phyloP scores from a whole-genome alignment of 73 alveolate genomes.

The Stentor roeselii region DNA sequence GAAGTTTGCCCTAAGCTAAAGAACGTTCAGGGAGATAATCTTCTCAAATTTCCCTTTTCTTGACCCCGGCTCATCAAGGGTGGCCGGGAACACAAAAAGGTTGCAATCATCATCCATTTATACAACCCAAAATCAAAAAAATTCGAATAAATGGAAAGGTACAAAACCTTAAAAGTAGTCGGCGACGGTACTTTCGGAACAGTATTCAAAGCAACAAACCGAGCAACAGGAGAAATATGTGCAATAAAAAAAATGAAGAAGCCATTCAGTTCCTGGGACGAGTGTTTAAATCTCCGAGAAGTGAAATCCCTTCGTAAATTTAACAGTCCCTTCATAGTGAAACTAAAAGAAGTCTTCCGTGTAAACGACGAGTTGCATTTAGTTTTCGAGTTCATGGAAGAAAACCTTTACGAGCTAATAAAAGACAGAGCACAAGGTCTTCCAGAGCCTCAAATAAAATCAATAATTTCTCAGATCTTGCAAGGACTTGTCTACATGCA shows the following conservation, averaged over 20 bases:
- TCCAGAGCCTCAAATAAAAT: constrained; percentile 88
- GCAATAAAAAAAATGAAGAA: constrained; percentile 57
- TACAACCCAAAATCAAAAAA: no score
- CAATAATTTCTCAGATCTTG: constrained; percentile 89
- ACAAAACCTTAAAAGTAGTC: constrained; percentile 33
- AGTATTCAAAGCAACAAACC: constrained; percentile 78
- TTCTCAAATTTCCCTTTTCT: no score
- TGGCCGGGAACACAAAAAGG: no score
- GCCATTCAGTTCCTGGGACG: constrained; percentile 93
- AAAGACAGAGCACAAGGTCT: constrained; percentile 68
- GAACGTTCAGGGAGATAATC: no score
- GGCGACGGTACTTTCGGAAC: constrained; percentile 86
- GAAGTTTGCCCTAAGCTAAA: no score
- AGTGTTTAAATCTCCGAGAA: constrained; percentile 96
- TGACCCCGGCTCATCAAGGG: no score
- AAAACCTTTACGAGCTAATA: constrained; percentile 78
- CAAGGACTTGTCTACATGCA: constrained; percentile 98
- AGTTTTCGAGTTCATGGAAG: constrained; percentile 98
- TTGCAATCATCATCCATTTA: no score
- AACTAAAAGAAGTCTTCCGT: constrained; percentile 76
- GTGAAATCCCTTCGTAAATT: constrained; percentile 91
- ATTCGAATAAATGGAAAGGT: constrained; percentile 35
- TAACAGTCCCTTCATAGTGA: constrained; percentile 70
- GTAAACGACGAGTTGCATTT: constrained; percentile 91
- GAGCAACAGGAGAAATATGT: constrained; percentile 77